Percentiles rank a stretch among this genome's conserved stretches.
These are phyloP conservation scores for Aspergillus novoparasiticus DNA, from an alignment of 2,329 filamentous ascomycete species.

Conservation along the genomic window DNA sequence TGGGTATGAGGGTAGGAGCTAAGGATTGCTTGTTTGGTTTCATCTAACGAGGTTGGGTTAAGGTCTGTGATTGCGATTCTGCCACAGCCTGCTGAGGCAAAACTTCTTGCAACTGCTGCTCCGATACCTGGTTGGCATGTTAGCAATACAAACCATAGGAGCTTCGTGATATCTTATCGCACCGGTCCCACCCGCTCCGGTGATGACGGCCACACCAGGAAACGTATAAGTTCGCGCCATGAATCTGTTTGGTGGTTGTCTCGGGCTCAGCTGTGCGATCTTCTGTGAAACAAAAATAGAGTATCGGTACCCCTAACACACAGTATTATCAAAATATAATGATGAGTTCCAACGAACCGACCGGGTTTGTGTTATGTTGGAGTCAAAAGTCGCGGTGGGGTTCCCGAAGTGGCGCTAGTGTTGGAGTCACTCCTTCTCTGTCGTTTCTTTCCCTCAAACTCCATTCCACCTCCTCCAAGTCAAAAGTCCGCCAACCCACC, in stretches of 20 bases:
- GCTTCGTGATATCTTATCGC: neutral
- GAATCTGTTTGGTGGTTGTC: neutral
- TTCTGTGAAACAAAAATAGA: neutral
- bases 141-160: conserved; percentile 9
- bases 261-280: neutral
- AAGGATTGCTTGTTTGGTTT: conserved; percentile 30
- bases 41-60: conserved; percentile 43
- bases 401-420: conserved; percentile 1
- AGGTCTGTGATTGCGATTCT: conserved; percentile 60
- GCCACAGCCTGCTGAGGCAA: conserved; percentile 54
- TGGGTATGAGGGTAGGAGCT: conserved; percentile 36
- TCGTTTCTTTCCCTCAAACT: neutral
- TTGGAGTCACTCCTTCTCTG: neutral
- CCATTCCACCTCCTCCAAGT: neutral
- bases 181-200: conserved; percentile 54
- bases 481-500: neutral
- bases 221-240: conserved; percentile 29
- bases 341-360: neutral
- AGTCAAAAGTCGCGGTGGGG: neutral
- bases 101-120: conserved; percentile 54
- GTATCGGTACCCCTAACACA: neutral
- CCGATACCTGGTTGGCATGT: conserved; percentile 53
- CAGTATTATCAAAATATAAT: neutral
- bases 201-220: conserved; percentile 52
- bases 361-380: neutral